These are phyloP conservation scores for Tolypocladium tundrense DNA, from an alignment of 2,329 filamentous ascomycete genomes.

Conservation along the genomic window DNA sequence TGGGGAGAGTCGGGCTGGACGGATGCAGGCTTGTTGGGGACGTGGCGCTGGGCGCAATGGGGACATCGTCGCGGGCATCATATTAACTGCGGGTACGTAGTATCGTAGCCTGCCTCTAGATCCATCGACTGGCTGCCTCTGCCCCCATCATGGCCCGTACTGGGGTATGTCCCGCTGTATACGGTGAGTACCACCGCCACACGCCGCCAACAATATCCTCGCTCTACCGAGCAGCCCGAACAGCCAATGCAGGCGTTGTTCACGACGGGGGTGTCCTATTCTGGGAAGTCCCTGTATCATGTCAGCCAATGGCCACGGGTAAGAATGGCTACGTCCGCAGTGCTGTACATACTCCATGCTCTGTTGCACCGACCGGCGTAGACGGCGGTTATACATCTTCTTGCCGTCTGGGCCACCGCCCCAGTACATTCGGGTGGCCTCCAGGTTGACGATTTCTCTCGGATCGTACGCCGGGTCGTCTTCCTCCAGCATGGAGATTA, in stretches of 20 bases:
- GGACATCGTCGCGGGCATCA: neutral
- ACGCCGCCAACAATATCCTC: neutral
- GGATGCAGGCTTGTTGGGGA: neutral
- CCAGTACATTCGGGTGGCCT: conserved; percentile 83
- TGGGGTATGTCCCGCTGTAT: neutral
- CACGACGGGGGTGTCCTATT: conserved; percentile 9
- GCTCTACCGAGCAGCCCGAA: neutral
- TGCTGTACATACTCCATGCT: conserved; percentile 45
- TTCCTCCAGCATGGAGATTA: conserved; percentile 77
- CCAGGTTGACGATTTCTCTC: conserved; percentile 73
- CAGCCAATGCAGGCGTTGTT: neutral
- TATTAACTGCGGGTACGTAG: neutral
- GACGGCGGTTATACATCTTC: conserved; percentile 71
- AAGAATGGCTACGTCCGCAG: neutral
- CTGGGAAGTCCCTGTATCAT: conserved; percentile 19
- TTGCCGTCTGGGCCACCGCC: conserved; percentile 60
- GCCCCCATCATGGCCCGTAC: no score
- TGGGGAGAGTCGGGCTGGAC: neutral
- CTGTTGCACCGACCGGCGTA: conserved; percentile 67
- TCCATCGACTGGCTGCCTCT: neutral
- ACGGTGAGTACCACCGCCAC: neutral
- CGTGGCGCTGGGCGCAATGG: neutral
- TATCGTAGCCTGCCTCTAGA: neutral
- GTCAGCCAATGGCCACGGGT: neutral
- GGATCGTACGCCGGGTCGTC: conserved; percentile 84